Conservation (phyloP, 2,329 filamentous ascomycete genomes). For the Neoarthrinium moseri region DNA sequence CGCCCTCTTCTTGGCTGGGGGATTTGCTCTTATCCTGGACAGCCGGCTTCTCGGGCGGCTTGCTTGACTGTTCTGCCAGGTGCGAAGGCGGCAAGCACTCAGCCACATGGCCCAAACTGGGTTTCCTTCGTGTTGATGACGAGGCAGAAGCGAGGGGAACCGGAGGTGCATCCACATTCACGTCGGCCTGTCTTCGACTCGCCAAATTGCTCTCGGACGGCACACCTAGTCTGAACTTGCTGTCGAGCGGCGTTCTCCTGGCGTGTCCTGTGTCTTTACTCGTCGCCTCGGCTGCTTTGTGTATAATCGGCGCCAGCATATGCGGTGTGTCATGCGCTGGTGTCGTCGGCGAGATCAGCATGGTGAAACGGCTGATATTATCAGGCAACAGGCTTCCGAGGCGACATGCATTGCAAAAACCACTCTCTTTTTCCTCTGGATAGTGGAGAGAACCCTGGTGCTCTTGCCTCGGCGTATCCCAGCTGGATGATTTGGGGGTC, state of each 20-base stretch:
- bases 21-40: background rate
- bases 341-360: background rate
- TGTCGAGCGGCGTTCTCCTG: background rate
- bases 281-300: background rate
- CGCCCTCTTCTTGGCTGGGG: background rate
- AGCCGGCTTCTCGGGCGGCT: background rate
- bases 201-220: background rate
- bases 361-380: background rate
- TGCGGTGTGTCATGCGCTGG: background rate
- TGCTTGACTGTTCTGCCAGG: background rate
- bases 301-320: background rate
- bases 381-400: background rate
- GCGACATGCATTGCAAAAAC: slow-evolving; percentile 3
- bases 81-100: background rate
- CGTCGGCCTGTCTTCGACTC: background rate
- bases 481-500: background rate
- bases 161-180: background rate
- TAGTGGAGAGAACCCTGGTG: background rate
- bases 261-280: background rate
- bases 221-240: background rate
- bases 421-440: slow-evolving; percentile 1
- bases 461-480: background rate
- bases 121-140: background rate
- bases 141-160: background rate
- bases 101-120: background rate